Conservation (phyloP, 1,284 basidiomycete species). For the Malassezia slooffiae region DNA sequence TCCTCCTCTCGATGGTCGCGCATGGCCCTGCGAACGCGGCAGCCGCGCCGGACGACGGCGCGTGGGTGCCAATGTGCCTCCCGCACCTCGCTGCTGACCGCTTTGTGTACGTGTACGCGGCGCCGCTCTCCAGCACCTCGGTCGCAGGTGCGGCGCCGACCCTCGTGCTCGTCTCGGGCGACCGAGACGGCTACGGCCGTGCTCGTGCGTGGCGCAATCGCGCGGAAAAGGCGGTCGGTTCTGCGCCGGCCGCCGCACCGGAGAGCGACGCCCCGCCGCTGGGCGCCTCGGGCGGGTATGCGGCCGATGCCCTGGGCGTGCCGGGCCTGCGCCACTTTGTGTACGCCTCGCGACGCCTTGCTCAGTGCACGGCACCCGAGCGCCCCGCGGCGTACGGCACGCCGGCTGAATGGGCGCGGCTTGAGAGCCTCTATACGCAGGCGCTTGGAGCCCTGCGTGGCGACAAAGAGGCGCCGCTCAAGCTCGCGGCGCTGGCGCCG, state of each 20-base stretch:
- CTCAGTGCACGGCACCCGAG: constrained; percentile 14
- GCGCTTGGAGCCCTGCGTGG: constrained; percentile 6
- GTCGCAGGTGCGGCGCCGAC: constrained; percentile 18
- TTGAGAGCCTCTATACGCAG: constrained; percentile 3
- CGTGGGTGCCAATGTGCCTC: constrained; percentile 89
- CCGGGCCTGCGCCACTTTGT: constrained; percentile 85
- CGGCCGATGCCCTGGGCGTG: constrained; percentile 58
- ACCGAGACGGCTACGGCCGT: constrained; percentile 28
- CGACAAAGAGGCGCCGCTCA: background rate
- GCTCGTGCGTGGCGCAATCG: constrained; percentile 16
- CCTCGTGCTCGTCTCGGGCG: constrained; percentile 35
- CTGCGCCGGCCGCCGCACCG: too few species aligned
- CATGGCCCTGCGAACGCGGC: constrained; percentile 48
- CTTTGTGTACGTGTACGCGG: constrained; percentile 85
- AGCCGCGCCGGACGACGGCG: constrained; percentile 53
- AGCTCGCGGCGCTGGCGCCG: background rate
- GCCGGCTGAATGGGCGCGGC: background rate
- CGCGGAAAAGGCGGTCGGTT: constrained; percentile 14
- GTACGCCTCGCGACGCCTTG: constrained; percentile 65
- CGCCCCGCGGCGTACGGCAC: background rate
- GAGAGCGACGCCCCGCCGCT: too few species aligned
- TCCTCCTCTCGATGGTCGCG: constrained; percentile 52
- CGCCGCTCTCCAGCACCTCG: constrained; percentile 52
- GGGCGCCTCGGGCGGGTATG: constrained; percentile 11
- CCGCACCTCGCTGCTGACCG: constrained; percentile 83